Percentiles rank a stretch among this genome's conserved stretches.
Evolutionary conservation across 805 yeast species (phyloP).

Genomic region (Candida maris): DNA sequence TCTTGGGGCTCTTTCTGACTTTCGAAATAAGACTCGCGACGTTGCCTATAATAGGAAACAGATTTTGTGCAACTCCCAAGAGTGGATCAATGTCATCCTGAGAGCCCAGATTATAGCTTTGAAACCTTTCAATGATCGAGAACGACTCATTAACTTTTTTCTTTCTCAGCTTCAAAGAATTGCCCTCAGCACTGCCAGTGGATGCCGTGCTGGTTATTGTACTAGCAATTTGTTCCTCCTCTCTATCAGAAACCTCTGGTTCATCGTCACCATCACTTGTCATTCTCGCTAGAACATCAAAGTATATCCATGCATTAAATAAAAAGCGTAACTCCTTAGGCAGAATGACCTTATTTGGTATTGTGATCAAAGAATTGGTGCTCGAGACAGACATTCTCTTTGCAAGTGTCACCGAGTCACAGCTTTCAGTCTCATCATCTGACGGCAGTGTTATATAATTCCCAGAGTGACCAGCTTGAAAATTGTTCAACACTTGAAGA

Average conservation of each 20-base stretch:
- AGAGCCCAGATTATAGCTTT: slow-evolving; percentile 32
- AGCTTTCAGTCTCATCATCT: slow-evolving; percentile 2
- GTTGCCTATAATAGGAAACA: slow-evolving; percentile 61
- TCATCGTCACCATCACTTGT: slow-evolving; percentile 49
- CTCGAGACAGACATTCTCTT: slow-evolving; percentile 9
- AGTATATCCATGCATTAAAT: slow-evolving; percentile 64
- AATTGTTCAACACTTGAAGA: slow-evolving; percentile 38
- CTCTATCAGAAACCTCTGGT: slow-evolving; percentile 7
- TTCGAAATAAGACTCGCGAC: slow-evolving; percentile 54
- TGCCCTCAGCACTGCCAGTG: slow-evolving; percentile 1
- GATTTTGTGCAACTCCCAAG: slow-evolving; percentile 61
- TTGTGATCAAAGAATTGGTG: neutral
- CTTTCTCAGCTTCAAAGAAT: slow-evolving; percentile 9
- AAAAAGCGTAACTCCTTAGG: slow-evolving; percentile 48
- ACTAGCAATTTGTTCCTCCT: slow-evolving; percentile 1
- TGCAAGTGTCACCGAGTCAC: slow-evolving; percentile 7
- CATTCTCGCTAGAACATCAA: slow-evolving; percentile 65
- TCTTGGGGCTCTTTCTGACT: slow-evolving; percentile 37
- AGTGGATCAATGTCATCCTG: slow-evolving; percentile 54
- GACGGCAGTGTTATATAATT: slow-evolving; percentile 7
- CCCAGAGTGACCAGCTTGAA: slow-evolving; percentile 14
- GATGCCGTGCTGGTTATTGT: slow-evolving; percentile 1
- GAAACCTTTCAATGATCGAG: slow-evolving; percentile 38
- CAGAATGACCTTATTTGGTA: slow-evolving; percentile 5
- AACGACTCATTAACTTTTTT: slow-evolving; percentile 17